Evolutionary conservation across 225 moss, liverwort and hornwort species (phyloP), one percentile per base, ranked within the genome.

Genomic region (Neckera pumila): DNA sequence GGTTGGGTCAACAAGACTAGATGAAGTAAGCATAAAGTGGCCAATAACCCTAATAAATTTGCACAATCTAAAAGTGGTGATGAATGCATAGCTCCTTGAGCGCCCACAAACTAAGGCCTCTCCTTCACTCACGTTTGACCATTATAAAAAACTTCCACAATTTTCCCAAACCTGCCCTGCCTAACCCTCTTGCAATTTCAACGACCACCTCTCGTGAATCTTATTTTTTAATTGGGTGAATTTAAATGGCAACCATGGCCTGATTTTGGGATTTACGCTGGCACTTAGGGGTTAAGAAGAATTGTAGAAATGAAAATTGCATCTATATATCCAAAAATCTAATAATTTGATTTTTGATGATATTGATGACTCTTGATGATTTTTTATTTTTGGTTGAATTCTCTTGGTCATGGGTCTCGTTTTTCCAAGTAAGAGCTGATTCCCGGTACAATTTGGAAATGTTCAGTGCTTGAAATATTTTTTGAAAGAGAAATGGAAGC

Each of bases 351-450:
- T 76, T 23, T 21, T 9, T 12, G 4, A 45, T 31, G 30, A 72
- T 72, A 14, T 53, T 33, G 20, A 33, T 51, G 54, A n/a, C 56
- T 25, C 25, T 49, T 49, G 13, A 49, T 49, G 49, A 49, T 12
- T 49, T 12, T 49, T 47, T 11, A 36, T 77, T 23, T 54, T 54
- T 54, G 15, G 2, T 36, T 56, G 10, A n/a, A 25, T n/a, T 56
- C 26, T n/a, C 4, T 56, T 26, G n/a, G 4, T 78, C 1, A 17
- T 11, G 56, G 16, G 26, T 6, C 56, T 30, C 0, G 0, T 16
- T 78, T 3, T n/a, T 26, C n/a, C 2, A n/a, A 78, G 1, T 2
- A 25, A 9, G 1, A 76, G 0, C 0, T 53, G 2, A 79, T 38
- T 47, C 47, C 47, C 47, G 47, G 47, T 58, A 19, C 12, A n/a